A percentile compares a stretch with the other conserved stretches of the same genome.
Conservation (phyloP, 306 rosid species). For the Medicago lupulina region DNA sequence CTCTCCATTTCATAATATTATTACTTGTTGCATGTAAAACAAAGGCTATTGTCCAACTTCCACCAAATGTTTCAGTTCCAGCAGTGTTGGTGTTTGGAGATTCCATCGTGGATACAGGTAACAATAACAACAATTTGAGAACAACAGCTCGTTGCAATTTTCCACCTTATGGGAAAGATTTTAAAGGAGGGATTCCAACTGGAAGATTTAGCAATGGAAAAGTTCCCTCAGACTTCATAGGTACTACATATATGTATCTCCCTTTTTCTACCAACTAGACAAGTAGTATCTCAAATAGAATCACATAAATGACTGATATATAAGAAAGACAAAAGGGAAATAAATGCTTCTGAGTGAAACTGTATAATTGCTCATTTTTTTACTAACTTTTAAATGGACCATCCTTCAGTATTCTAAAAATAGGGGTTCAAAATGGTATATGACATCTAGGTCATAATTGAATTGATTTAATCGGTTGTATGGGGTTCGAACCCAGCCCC, state of each 20-base stretch:
- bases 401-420: no score
- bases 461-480: no score
- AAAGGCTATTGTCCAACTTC: slow-evolving; percentile 43
- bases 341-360: not conserved
- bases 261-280: not conserved
- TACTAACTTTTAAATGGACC: no score
- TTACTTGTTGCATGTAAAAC: slow-evolving; percentile 28
- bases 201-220: slow-evolving; percentile 56
- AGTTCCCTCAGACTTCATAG: slow-evolving; percentile 54
- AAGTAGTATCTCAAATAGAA: not conserved
- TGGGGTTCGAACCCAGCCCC: no score
- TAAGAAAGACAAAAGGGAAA: not conserved
- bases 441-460: no score
- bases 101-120: slow-evolving; percentile 80
- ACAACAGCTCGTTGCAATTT: slow-evolving; percentile 47
- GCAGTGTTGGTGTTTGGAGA: slow-evolving; percentile 77
- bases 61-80: slow-evolving; percentile 55
- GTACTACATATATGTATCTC: slow-evolving; percentile 9
- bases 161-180: slow-evolving; percentile 51
- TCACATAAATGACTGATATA: not conserved
- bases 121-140: slow-evolving; percentile 56
- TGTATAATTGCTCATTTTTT: no score
- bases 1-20: not conserved
- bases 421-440: no score
- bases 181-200: slow-evolving; percentile 46